Evolutionary conservation across 805 yeast genomes (phyloP), one percentile per base, ranked within the genome.

Genomic region (Kuraishia borneana): DNA sequence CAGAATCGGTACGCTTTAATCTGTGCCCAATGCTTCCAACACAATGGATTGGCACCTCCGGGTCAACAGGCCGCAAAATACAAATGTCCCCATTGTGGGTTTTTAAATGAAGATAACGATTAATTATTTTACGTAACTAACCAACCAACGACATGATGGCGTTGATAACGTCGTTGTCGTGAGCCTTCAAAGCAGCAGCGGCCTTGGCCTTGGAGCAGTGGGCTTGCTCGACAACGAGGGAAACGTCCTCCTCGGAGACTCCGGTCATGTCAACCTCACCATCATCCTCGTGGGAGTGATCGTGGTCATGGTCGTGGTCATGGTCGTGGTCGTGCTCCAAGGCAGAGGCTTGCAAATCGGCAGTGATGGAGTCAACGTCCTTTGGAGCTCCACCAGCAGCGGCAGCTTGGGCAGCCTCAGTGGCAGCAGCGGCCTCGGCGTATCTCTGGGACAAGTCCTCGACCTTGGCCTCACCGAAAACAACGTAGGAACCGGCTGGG

Each of bases 381-480:
- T 71, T 76, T 63, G 74, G 72, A 32, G 52, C 54, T 32, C 37
- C 46, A 22, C 39, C 50, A 25, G 42, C 40, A 23, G 44, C 52
- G 38, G 69, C 71, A 45, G 65, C 67, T 47, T 63, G 63, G 42
- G 71, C 72, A 48, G 70, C 69, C 45, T 73, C 76, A 62, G 78
- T 83, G 46, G 83, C 83, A 55, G 83, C 83, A 60, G 79, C 83
- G 43, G 83, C 80, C 58, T 78, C 82, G 57, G 82, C 81, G 63
- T 83, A 72, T 72, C 87, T 79, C 65, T 83, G 78, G 67, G 79
- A 76, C 64, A 87, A 68, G 70, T 89, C 95, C 64, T 89, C 96
- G 50, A 83, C 82, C 74, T 85, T 83, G 58, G 96, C 94, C 68
- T 88, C 96, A 68, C 98, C 98, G 54, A 89, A 88, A 48, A 89